Evolutionary conservation across 805 yeast genomes (phyloP).

Genomic region (Candida coquimbonensis): DNA sequence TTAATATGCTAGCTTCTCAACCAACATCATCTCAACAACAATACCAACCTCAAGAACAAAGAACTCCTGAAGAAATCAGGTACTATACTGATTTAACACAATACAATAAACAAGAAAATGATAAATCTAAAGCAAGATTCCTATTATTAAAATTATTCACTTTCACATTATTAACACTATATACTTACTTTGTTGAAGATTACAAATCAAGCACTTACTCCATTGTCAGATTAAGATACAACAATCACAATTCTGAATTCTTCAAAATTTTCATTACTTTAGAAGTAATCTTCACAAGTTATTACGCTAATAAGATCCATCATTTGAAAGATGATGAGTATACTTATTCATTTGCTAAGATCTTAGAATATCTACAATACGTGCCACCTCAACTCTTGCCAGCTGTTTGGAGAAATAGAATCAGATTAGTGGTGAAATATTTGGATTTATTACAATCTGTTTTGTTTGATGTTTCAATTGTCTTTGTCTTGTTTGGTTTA

Average conservation of each 20-base stretch:
- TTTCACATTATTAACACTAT: constrained; percentile 4
- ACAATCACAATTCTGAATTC: constrained; percentile 4
- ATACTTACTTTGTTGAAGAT: constrained; percentile 6
- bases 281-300: constrained; percentile 15
- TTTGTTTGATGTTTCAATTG: constrained; percentile 19
- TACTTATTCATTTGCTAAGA: constrained; percentile 17
- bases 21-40: background rate
- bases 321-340: constrained; percentile 14
- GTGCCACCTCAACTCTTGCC: constrained; percentile 18
- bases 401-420: constrained; percentile 11
- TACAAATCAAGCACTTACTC: constrained; percentile 9
- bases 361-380: constrained; percentile 15
- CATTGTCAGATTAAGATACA: constrained; percentile 8
- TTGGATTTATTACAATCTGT: constrained; percentile 16
- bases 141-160: constrained; percentile 12
- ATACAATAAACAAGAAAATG: constrained; percentile 15
- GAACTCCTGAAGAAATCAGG: constrained; percentile 3
- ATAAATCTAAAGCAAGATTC: constrained; percentile 18
- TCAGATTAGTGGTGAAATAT: constrained; percentile 20
- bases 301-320: constrained; percentile 11
- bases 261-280: constrained; percentile 14
- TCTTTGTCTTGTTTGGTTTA: constrained; percentile 18
- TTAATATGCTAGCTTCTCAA: constrained; percentile 7
- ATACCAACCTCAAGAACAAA: background rate
- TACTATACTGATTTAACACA: constrained; percentile 6